Evolutionary conservation across 345 rosid species (phyloP), one percentile per base, ranked within the genome.

Genomic region (Kernera saxatilis): DNA sequence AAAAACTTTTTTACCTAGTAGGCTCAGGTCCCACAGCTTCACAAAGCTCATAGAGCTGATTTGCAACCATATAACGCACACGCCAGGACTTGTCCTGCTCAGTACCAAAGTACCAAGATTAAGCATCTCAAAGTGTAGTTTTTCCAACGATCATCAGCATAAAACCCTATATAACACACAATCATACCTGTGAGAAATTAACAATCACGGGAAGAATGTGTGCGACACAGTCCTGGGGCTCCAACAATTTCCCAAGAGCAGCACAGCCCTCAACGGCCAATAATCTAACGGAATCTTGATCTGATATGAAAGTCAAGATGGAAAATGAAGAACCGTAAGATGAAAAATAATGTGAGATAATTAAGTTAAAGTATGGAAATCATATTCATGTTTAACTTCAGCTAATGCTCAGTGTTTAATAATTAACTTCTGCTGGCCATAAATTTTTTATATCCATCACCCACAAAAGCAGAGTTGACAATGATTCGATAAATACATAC

Each of bases 81-180:
- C 98, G 97, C 98, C 97, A 93, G 33, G 97, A 93, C 80, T 93
- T 93, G 65, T 93, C 98, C 97, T 93, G 87, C 46, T 39, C 46
- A 71, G 37, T 35, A 12, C 39, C 41, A 45, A 67, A 12, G 11
- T 17, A 26, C 32, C 25, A 19, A n/a, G 33, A 75, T 27, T 41
- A 53, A 84, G 76, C 60, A 79, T 69, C 48, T 77, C 76, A 6
- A 61, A 46, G 36, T 54, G 17, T 54, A 17, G 44, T 27, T 56
- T 45, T 41, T 64, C 2, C 32, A 54, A 54, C 23, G 26, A 72
- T 12, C 58, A 35, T 64, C 13, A 55, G 41, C 51, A 55, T 14
- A n/a, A 51, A 58, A 33, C 14, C 22, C 22, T 17, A 8, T 26
- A 57, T 41, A 5, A 48, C 60, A 39, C 6, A 4, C 32, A 30